These are phyloP conservation scores for Amaranthus hypochondriacus DNA, from an alignment of 148 eudicot species.

Conservation along the genomic window DNA sequence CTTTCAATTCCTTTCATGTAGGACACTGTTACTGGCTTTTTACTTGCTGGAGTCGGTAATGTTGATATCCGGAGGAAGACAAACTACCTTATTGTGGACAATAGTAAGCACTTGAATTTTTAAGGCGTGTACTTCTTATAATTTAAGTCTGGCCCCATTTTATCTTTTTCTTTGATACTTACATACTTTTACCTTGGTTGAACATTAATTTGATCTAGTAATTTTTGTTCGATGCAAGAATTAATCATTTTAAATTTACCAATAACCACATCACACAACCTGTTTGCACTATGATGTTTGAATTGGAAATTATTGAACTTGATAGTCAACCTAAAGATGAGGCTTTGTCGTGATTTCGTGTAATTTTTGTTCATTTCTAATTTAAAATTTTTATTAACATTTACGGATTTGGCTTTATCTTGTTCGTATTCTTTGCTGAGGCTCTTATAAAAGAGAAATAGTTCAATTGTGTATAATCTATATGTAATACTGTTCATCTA, in stretches of 20 bases:
- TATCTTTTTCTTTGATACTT: background rate
- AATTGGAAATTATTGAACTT: background rate
- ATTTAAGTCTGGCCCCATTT: background rate
- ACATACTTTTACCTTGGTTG: background rate
- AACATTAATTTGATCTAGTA: too few relatives aligned
- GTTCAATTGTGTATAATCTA: background rate
- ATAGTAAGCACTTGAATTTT: conserved; percentile 49
- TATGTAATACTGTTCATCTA: too few relatives aligned
- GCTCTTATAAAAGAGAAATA: background rate
- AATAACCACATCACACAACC: background rate
- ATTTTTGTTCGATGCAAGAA: background rate
- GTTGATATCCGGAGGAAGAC: conserved; percentile 96
- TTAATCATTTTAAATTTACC: background rate
- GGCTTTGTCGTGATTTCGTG: background rate
- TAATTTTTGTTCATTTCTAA: background rate
- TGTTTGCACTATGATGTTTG: background rate
- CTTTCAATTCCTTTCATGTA: conserved; percentile 29
- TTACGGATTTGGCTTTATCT: background rate
- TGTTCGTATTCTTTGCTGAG: background rate
- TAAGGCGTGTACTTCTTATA: background rate
- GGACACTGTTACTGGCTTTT: conserved; percentile 94
- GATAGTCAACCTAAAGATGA: background rate
- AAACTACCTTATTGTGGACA: conserved; percentile 92
- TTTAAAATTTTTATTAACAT: too few relatives aligned
- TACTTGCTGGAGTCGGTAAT: conserved; percentile 95